Evolutionary conservation across 345 rosid genomes (phyloP).

Genomic region (Corchorus capsularis): DNA sequence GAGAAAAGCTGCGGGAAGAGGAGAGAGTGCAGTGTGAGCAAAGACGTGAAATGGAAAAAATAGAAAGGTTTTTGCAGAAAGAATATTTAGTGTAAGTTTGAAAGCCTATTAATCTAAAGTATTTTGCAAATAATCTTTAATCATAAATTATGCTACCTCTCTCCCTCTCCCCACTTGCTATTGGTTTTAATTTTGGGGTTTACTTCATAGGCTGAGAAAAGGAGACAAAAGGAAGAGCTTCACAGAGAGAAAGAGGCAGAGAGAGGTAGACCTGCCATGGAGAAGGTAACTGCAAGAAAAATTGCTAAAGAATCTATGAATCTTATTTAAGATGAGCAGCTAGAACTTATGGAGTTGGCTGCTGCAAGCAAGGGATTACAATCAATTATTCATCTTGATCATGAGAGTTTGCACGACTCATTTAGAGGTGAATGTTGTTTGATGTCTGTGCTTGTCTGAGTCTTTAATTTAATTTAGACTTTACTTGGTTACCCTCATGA

Average conservation of each 20-base stretch:
- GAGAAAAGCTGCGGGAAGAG: constrained; percentile 87
- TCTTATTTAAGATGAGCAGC: constrained; percentile 97
- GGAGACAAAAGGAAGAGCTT: constrained; percentile 83
- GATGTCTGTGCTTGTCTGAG: not conserved
- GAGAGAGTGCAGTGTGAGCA: constrained; percentile 88
- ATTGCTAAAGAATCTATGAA: constrained; percentile 98
- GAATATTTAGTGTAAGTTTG: constrained; percentile 61
- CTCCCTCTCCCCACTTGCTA: constrained; percentile 4
- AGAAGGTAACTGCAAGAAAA: constrained; percentile 96
- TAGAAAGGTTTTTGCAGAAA: constrained; percentile 86
- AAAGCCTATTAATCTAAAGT: constrained; percentile 8
- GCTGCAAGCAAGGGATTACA: constrained; percentile 79
- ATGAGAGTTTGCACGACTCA: constrained; percentile 72
- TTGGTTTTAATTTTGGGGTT: constrained; percentile 2
- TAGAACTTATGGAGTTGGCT: constrained; percentile 98
- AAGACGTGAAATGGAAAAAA: constrained; percentile 87
- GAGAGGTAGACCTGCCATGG: constrained; percentile 84
- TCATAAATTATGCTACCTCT: constrained; percentile 9
- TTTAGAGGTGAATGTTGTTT: constrained; percentile 68
- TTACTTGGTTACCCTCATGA: not conserved
- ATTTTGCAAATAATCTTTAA: constrained; percentile 2
- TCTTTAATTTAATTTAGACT: not conserved
- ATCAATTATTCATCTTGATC: constrained; percentile 80
- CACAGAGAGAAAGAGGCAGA: constrained; percentile 86
- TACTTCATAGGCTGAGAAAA: constrained; percentile 74